Evolutionary conservation across 2,329 filamentous ascomycete genomes (phyloP), one percentile per base, ranked within the genome.

Genomic region (Fusarium oligoseptatum): DNA sequence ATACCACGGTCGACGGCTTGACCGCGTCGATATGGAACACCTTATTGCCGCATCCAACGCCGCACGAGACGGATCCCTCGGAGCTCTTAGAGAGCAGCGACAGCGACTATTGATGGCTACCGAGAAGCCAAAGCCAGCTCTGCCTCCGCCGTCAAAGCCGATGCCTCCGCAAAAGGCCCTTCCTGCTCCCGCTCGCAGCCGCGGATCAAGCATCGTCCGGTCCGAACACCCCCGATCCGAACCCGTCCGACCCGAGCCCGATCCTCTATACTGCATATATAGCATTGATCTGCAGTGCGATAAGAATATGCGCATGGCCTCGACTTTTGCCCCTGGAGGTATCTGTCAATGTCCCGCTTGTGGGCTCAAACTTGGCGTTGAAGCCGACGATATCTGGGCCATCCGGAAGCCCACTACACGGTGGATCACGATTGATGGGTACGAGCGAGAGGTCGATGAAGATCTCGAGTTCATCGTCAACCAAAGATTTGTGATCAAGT

Each of bases 41-140:
- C 74, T 78, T 1, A 64, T 78, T 17, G 77, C 75, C 14, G 77
- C 77, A 1, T 77, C 76, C 8, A 70, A 78, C 27, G 73, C 77
- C 2, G 76, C 77, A 11, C 67, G 77, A 9, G 75, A 77, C 3
- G 71, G 70, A 1, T 78, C 77, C 0, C 60, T 78, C 0, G 67
- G 67, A 15, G 77, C 77, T 7, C 60, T 78, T 22, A 67, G 76
- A 24, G 64, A 78, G 63, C 76, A 78, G 39, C 66, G 72, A 52
- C 69, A 76, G 14, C 68, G 76, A 1, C 64, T 77, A 1, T 60
- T 71, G 12, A 66, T 75, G 50, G 67, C 66, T 8, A 3, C 66
- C 1, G 73, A 75, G 8, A 61, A 52, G 39, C 69, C 70, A 43
- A 68, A 71, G n/a, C 66, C 71, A 1, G 64, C 76, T 3, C 58